Evolutionary conservation across 495 filamentous ascomycete species (phyloP), one percentile per base, ranked within the genome.

Genomic region (Hyaloscypha finlandica): DNA sequence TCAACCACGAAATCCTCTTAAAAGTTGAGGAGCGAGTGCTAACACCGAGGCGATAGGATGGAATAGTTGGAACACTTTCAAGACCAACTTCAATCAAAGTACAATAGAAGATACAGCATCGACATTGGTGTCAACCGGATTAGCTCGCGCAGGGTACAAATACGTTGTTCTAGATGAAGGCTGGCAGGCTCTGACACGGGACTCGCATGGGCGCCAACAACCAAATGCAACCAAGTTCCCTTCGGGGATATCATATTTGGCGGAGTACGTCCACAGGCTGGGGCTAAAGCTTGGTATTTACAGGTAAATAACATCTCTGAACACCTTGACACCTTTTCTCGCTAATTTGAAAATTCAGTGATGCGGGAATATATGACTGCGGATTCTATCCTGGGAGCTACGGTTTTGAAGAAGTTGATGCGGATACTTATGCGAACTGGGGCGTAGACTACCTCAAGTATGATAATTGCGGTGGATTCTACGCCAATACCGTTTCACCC

Each of bases 81-180:
- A 59, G 9, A 20, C 30, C 16, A 55, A 52, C 32, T 20, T 61
- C 57, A 59, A 75, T 45, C 81, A 83, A 68, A 77, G 72, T 14
- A 64, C 83, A 42, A 67, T 86, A 37, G 68, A 83, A 14, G 66
- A 65, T 14, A 81, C 84, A 8, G 81, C 83, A 2, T 39, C 78
- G 45, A 71, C 67, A 20, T 80, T 86, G 59, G 76, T 81, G 22
- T 74, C 81, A n/a, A 74, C 75, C 30, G 83, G 84, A 9, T 73
- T 86, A n/a, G 68, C 73, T 31, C 82, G 85, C 70, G 71, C 81
- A 3, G 84, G 84, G 14, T 87, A 87, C 70, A 70, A 85, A 6
- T 85, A 86, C 70, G 75, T 87, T 37, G 78, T 84, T 12, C 68
- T 87, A 3, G 84, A 86, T 69, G 85, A 86, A 72, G 85, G 81